Percentiles rank a stretch among this genome's conserved stretches.
These are phyloP conservation scores for Candida germanica DNA, from an alignment of 805 yeast genomes.

Conservation along the genomic window DNA sequence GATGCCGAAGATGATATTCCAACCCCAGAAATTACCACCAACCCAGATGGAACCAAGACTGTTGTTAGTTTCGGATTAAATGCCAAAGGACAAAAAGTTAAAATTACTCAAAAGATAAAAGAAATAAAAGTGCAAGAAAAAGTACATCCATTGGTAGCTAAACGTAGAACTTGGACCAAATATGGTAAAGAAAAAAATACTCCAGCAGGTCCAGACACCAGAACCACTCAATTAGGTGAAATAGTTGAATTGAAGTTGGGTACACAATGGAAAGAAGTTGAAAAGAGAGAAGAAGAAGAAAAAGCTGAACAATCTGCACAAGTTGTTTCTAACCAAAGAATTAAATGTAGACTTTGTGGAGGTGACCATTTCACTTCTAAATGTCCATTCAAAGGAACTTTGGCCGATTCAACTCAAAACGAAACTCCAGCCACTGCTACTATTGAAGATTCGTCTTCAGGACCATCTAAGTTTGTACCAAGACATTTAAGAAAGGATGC, in stretches of 20 bases:
- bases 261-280: conserved; percentile 73
- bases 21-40: conserved; percentile 69
- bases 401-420: conserved; percentile 42
- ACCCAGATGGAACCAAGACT: conserved; percentile 88
- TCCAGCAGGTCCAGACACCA: conserved; percentile 82
- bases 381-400: conserved; percentile 93
- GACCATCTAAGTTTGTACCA: conserved; percentile 39
- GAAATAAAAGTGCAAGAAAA: conserved; percentile 73
- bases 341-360: conserved; percentile 86
- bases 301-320: conserved; percentile 44
- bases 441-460: conserved; percentile 16
- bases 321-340: conserved; percentile 38
- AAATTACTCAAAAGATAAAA: conserved; percentile 80
- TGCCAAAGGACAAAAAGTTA: conserved; percentile 78
- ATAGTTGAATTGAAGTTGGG: conserved; percentile 73
- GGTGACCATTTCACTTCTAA: conserved; percentile 91
- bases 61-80: conserved; percentile 73
- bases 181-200: conserved; percentile 76
- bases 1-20: conserved; percentile 72
- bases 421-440: conserved; percentile 17
- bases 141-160: conserved; percentile 84
- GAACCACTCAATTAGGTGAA: conserved; percentile 88
- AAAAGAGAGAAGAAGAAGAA: conserved; percentile 65
- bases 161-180: conserved; percentile 81
- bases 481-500: conserved; percentile 47